Base-by-base conservation (phyloP, 257 asterid genomes). In the Nicotiana otophora region DNA sequence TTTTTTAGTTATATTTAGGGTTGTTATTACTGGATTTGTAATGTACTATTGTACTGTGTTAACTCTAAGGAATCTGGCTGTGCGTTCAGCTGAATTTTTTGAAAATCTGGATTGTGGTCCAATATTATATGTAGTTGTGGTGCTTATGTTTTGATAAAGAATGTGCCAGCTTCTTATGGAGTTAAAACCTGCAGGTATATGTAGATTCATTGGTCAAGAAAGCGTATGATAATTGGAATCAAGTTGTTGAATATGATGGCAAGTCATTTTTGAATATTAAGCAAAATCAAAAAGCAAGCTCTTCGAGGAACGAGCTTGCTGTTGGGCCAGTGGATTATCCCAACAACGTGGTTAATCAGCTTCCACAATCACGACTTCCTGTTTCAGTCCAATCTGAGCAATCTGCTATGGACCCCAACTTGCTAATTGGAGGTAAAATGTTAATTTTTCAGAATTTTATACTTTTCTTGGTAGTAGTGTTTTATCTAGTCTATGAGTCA, bases 161-260 rank as follows among this genome's bases (percentile, higher is more conserved):
- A 75, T 7, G 23, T 51, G 80, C 42, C 63, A 72, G 4, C 61
- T 72, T 23, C 80, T 83, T 51, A 51, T 26, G 77, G 77, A 31
- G 81, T 60, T 75, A 7, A 23, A 72, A 39, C 84, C 69, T 81
- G 81, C 86, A 96, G 99, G 94, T 94, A 36, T 90, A 88, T 80
- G 98, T 96, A 82, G 98, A 96, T 89, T 74, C 91, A 12, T 89
- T 89, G 94, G 93, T 96, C 82, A 96, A 96, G 87, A 96, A 93
- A 80, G 99, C 99, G 75, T 96, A 94, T 77, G 99, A 94, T 54
- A 92, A 92, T 81, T 96, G 99, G 99, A 87, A 84, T 87, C 92
- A 92, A 88, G 98, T 92, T 76, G 92, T 96, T 62, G 99, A 94
- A 90, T 96, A 96, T 82, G 99, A 96, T 85, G 99, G 98, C 26